Evolutionary conservation across 345 rosid species (phyloP), one percentile per base, ranked within the genome.

Genomic region (Adansonia digitata): DNA sequence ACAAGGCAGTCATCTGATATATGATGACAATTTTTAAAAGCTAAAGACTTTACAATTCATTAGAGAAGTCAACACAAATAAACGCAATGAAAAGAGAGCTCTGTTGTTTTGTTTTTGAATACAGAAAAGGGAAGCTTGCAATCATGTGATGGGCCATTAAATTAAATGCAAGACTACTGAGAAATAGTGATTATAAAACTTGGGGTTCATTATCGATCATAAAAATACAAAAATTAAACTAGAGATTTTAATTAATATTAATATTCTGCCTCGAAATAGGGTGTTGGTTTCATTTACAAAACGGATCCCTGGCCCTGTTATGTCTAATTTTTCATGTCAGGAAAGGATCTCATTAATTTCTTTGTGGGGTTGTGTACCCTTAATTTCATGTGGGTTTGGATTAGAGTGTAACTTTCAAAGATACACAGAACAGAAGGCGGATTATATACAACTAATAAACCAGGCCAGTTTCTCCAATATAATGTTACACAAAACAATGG

Each of bases 231-330:
- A n/a, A n/a, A n/a, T n/a, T n/a, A n/a, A n/a, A 18, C 72, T 48
- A 48, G 39, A 48, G 31, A 69, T 69, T 69, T 69, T 27, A 27
- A 69, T 69, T n/a, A n/a, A n/a, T n/a, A 69, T 29, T 68, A 68
- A 20, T 68, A 31, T 31, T 31, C 72, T 69, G 59, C 24, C 13
- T 69, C 26, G 57, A 29, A 69, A 46, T 7, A 8, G 42, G 26
- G 1, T 31, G n/a, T n/a, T 31, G 34, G 34, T 37, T 37, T n/a
- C 22, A 7, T 12, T 7, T 55, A 31, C 3, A 31, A 31, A 1
- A 31, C 31, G 4, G 20, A 52, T 56, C 24, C n/a, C n/a, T n/a
- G 34, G 3, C 3, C 34, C 27, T 5, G n/a, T n/a, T 20, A 53
- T 22, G 10, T 51, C 24, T 51, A 51, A n/a, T 4, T 22, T 53